Base-by-base conservation (phyloP, 495 filamentous ascomycete species). In the Cetradonia linearis region DNA sequence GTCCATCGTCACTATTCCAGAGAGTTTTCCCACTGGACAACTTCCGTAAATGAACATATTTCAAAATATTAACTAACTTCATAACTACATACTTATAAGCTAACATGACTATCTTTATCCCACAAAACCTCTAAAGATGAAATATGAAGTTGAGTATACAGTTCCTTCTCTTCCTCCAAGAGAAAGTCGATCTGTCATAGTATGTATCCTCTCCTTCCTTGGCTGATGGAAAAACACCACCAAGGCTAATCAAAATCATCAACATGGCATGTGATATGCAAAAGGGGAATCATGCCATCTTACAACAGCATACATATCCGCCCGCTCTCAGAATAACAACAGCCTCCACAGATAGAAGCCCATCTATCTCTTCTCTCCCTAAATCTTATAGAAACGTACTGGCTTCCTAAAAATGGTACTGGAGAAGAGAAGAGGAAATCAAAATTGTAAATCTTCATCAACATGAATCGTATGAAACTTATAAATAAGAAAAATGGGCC, bases 401-500 rank as follows among this genome's bases (percentile, higher is more conserved):
- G 16, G n/a, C 27, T 53, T 33, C 18, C n/a, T 56, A 5, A 37
- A 23, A 42, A 56, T 20, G 8, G n/a, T 34, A 34, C 49, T 20
- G 11, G 10, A 40, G 34, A 28, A 56, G 33, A 38, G n/a, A 56
- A 37, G n/a, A 11, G 38, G 20, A 38, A 8, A 30, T 20, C 6
- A 6, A 56, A 42, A 50, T 14, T 28, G 2, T 40, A 38, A 25
- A 13, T 18, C 36, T 46, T 27, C 34, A 42, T 56, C 20, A 56
- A 30, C 34, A 56, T 38, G 33, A 56, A 42, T 42, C 37, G 25
- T 27, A 56, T 56, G 10, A 56, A 49, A n/a, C 33, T n/a, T n/a
- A n/a, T n/a, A 36, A 42, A 27, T 27, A 18, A 56, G 8, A 31
- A n/a, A 46, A 46, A 13, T 30, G 5, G 30, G 23, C 11, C 7